Percentiles rank a stretch among this genome's conserved stretches.
Conservation (phyloP, 2,329 filamentous ascomycete genomes). For the Raffaelea ambrosiae region DNA sequence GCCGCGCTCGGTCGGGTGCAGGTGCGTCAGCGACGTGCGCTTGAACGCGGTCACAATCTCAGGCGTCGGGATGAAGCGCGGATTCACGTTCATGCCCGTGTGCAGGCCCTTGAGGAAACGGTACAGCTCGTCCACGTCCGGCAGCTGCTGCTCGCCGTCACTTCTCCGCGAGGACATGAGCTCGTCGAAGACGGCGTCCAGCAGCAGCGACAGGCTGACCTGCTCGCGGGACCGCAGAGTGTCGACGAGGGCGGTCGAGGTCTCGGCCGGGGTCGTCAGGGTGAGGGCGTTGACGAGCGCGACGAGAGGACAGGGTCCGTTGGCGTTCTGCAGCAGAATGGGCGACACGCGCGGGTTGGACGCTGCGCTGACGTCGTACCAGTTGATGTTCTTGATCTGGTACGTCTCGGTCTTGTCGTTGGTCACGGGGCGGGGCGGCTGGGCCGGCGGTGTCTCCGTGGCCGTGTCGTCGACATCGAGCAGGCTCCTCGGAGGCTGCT, state of each 20-base stretch:
- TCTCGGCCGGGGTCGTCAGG: slow-evolving; percentile 63
- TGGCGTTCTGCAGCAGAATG: slow-evolving; percentile 85
- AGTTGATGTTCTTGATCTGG: slow-evolving; percentile 83
- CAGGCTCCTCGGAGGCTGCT: slow-evolving; percentile 13
- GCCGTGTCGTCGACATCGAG: slow-evolving; percentile 14
- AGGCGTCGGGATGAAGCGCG: slow-evolving; percentile 62
- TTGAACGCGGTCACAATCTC: slow-evolving; percentile 38
- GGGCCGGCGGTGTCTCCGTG: slow-evolving; percentile 13
- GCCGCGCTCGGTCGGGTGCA: slow-evolving; percentile 41
- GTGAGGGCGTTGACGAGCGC: slow-evolving; percentile 89
- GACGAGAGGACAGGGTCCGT: slow-evolving; percentile 87
- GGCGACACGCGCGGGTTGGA: slow-evolving; percentile 69
- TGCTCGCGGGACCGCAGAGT: slow-evolving; percentile 74
- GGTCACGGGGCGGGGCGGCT: slow-evolving; percentile 31
- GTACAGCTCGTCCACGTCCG: slow-evolving; percentile 83
- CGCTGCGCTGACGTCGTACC: slow-evolving; percentile 57
- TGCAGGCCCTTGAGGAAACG: slow-evolving; percentile 80
- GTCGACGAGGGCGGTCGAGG: slow-evolving; percentile 65
- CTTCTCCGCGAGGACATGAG: slow-evolving; percentile 70
- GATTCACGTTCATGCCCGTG: slow-evolving; percentile 98
- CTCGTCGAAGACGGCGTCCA: slow-evolving; percentile 89
- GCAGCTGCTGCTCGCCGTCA: slow-evolving; percentile 55
- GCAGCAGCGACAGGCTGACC: slow-evolving; percentile 73
- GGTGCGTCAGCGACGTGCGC: slow-evolving; percentile 43
- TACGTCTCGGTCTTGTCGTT: slow-evolving; percentile 66